phyloP scores from a whole-genome alignment of 1,284 basidiomycete genomes.

The Volvariella volvacea region DNA sequence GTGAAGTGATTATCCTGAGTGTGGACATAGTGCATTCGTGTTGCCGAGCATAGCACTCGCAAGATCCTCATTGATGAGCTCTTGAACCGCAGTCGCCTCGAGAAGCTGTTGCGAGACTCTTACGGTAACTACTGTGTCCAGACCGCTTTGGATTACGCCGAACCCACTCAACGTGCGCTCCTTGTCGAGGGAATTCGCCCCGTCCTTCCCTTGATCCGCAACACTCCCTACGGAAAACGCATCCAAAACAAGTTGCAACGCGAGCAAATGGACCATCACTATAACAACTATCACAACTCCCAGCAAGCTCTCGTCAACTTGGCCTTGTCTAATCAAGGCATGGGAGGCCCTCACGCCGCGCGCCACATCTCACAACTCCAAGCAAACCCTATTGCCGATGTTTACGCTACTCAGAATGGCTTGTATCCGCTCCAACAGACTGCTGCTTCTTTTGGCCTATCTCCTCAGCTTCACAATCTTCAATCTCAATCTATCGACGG shows the following conservation, averaged over 20 bases:
- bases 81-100: slow-evolving; percentile 88
- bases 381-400: slow-evolving; percentile 54
- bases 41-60: slow-evolving; percentile 90
- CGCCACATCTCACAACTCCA: slow-evolving; percentile 55
- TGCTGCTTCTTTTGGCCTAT: slow-evolving; percentile 40
- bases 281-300: slow-evolving; percentile 44
- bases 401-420: slow-evolving; percentile 58
- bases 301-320: slow-evolving; percentile 59
- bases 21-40: slow-evolving; percentile 80
- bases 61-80: slow-evolving; percentile 96
- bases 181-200: slow-evolving; percentile 95
- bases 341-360: slow-evolving; percentile 37
- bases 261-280: slow-evolving; percentile 71
- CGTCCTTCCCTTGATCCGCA: slow-evolving; percentile 92
- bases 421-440: slow-evolving; percentile 47
- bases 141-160: slow-evolving; percentile 95
- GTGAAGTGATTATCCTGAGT: slow-evolving; percentile 10
- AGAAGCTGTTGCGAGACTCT: slow-evolving; percentile 92
- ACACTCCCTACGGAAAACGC: slow-evolving; percentile 96
- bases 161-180: slow-evolving; percentile 76
- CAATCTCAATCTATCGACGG: slow-evolving; percentile 69
- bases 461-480: slow-evolving; percentile 49
- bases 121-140: slow-evolving; percentile 95
- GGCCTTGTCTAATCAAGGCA: slow-evolving; percentile 48
- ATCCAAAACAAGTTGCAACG: slow-evolving; percentile 97